These are phyloP conservation scores for Ophiostoma triangulosporum DNA, from an alignment of 2,329 filamentous ascomycete genomes.

Conservation along the genomic window DNA sequence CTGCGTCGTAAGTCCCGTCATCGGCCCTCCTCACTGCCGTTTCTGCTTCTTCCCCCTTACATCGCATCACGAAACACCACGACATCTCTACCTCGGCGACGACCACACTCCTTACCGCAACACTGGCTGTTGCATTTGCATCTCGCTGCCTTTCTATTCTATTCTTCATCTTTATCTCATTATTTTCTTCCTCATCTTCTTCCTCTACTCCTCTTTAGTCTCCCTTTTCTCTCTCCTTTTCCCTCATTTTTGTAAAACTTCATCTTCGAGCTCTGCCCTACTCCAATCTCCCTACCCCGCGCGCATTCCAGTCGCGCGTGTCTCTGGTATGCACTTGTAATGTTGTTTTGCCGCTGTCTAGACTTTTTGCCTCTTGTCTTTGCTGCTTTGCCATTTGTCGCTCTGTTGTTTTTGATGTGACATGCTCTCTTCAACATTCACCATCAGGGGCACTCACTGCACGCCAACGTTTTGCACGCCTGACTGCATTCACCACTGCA, in stretches of 20 bases:
- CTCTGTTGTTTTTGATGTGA: background rate
- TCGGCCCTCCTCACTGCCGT: background rate
- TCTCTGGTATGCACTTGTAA: background rate
- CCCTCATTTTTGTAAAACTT: background rate
- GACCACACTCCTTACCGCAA: background rate
- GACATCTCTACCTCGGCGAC: background rate
- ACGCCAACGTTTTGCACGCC: no score
- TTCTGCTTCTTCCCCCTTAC: background rate
- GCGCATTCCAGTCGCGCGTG: background rate
- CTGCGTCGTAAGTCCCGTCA: background rate
- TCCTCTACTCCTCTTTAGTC: background rate
- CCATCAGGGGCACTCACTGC: no score
- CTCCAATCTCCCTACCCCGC: conserved; percentile 1
- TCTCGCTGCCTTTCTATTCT: background rate
- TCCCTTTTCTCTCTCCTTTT: background rate
- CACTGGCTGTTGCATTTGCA: background rate
- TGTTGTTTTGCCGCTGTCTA: no score
- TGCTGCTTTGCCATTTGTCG: background rate
- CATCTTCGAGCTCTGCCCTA: background rate
- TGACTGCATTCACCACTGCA: background rate
- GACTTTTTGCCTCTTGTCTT: background rate
- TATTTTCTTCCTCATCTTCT: background rate
- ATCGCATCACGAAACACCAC: background rate
- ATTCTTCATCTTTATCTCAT: background rate
- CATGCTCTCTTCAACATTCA: no score